Conservation (phyloP, 106 monocot species). For the Alisma plantagoaquatica region DNA sequence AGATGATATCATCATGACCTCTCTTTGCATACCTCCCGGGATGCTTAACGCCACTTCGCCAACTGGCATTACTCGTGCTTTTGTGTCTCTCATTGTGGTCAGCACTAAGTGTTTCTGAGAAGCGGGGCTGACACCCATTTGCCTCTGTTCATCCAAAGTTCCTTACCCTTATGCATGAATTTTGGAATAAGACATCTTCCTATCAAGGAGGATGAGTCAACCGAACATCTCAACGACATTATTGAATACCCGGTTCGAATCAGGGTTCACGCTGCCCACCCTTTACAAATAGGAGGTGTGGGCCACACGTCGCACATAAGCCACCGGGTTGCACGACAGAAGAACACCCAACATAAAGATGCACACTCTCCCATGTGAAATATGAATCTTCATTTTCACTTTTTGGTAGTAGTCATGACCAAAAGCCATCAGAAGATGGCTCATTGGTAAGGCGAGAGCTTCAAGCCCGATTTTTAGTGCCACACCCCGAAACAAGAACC, state of each 20-base stretch:
- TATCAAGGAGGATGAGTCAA: conserved; percentile 15
- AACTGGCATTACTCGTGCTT: conserved; percentile 1
- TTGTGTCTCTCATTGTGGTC: background rate
- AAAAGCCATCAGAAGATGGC: too few species aligned
- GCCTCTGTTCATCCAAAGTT: conserved; percentile 10
- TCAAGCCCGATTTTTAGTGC: too few species aligned
- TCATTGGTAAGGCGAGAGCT: too few species aligned
- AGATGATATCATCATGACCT: conserved; percentile 12
- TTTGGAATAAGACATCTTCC: conserved; percentile 8
- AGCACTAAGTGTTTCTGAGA: background rate
- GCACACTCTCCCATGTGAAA: background rate
- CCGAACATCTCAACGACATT: conserved; percentile 8
- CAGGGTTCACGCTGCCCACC: conserved; percentile 10
- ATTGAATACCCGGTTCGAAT: conserved; percentile 15
- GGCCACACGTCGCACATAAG: background rate
- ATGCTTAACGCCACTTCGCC: conserved; percentile 12
- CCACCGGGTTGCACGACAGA: background rate
- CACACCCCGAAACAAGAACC: too few species aligned
- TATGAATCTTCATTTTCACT: background rate
- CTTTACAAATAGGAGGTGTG: conserved; percentile 2
- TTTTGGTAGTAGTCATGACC: background rate
- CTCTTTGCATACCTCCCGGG: conserved; percentile 12
- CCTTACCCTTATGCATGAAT: conserved; percentile 8
- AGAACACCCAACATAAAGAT: background rate
- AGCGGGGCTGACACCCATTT: background rate